Percentiles rank a stretch among this genome's conserved stretches.
phyloP scores from a whole-genome alignment of 345 rosid genomes.

The Microthlaspi erraticum region DNA sequence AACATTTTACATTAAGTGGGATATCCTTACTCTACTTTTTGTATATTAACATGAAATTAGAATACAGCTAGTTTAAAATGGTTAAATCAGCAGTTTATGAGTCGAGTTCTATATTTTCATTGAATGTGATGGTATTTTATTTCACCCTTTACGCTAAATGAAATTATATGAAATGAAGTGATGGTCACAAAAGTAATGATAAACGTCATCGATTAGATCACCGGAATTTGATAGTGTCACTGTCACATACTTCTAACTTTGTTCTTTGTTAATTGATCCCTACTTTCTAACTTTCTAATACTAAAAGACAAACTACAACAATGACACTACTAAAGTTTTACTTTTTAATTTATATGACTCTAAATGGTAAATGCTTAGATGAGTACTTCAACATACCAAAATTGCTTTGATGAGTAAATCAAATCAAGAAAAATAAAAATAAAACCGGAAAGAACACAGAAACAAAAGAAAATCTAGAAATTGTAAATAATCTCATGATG shows the following conservation, averaged over 20 bases:
- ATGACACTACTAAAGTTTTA: background rate
- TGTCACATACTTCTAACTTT: background rate
- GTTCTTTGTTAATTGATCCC: background rate
- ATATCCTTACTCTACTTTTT: constrained; percentile 13
- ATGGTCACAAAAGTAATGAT: background rate
- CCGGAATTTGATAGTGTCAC: background rate
- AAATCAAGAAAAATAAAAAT: background rate
- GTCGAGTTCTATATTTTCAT: background rate
- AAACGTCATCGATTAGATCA: constrained; percentile 31
- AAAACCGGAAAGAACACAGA: background rate
- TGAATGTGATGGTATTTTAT: background rate
- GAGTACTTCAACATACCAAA: background rate
- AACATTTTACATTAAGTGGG: constrained; percentile 17
- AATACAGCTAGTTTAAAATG: background rate
- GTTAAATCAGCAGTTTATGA: background rate
- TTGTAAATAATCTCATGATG: background rate
- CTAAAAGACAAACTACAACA: constrained; percentile 6
- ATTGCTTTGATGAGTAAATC: background rate
- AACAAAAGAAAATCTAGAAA: too few relatives aligned
- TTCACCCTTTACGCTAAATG: background rate
- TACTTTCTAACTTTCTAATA: background rate
- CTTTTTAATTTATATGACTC: background rate
- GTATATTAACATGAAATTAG: background rate
- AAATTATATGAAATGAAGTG: background rate
- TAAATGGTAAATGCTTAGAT: constrained; percentile 2